These are phyloP conservation scores for Stemphylium vesicarium DNA, from an alignment of 2,329 filamentous ascomycete genomes.

Conservation along the genomic window DNA sequence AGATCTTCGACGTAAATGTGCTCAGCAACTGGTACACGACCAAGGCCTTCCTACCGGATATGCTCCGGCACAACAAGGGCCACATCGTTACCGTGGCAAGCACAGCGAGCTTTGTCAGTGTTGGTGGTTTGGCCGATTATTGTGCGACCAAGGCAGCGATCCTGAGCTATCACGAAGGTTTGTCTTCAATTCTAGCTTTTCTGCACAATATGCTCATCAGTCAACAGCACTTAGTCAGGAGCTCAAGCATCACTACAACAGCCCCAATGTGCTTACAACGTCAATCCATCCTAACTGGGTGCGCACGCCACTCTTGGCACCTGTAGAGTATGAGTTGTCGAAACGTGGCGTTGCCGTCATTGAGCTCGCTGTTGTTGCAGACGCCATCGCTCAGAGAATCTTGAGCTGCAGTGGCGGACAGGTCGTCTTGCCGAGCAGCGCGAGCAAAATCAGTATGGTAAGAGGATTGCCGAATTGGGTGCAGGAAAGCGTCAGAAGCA, in stretches of 20 bases:
- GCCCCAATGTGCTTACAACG: slow-evolving; percentile 51
- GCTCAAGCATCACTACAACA: slow-evolving; percentile 48
- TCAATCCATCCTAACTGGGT: slow-evolving; percentile 53
- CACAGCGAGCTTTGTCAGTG: slow-evolving; percentile 57
- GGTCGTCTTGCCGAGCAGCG: slow-evolving; percentile 45
- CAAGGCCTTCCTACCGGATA: slow-evolving; percentile 46
- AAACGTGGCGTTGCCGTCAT: slow-evolving; percentile 42
- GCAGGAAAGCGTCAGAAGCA: slow-evolving; percentile 48
- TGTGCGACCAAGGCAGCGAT: slow-evolving; percentile 59
- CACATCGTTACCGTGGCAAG: slow-evolving; percentile 64
- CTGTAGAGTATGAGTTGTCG: slow-evolving; percentile 41
- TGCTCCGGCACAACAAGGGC: slow-evolving; percentile 51
- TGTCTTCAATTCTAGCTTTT: slow-evolving; percentile 52
- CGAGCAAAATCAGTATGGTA: slow-evolving; percentile 38
- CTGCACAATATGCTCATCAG: slow-evolving; percentile 11
- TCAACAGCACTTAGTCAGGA: slow-evolving; percentile 45
- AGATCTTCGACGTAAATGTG: slow-evolving; percentile 48
- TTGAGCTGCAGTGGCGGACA: slow-evolving; percentile 49
- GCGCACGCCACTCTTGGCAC: slow-evolving; percentile 49
- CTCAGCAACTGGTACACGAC: slow-evolving; percentile 45
- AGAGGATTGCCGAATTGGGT: slow-evolving; percentile 57
- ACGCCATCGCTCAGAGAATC: slow-evolving; percentile 52
- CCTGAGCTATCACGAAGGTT: slow-evolving; percentile 61
- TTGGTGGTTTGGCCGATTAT: slow-evolving; percentile 61
- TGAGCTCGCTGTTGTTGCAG: slow-evolving; percentile 47